A percentile compares a stretch with the other conserved stretches of the same genome.
These are phyloP conservation scores for Gossypium australe DNA, from an alignment of 345 rosid genomes.

Conservation along the genomic window DNA sequence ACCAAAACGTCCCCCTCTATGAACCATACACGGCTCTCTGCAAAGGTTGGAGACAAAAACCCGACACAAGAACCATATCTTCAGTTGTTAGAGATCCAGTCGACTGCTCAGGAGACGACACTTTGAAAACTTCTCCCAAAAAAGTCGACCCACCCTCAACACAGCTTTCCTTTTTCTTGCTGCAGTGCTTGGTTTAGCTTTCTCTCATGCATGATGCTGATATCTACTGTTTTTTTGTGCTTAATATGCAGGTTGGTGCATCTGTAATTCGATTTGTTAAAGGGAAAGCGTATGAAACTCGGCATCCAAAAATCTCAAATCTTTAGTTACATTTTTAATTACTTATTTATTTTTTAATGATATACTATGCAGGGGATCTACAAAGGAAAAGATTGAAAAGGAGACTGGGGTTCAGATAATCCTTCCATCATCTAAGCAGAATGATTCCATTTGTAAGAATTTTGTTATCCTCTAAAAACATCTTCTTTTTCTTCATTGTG, in stretches of 20 bases:
- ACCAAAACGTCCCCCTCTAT: too few species aligned
- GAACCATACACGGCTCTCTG: too few species aligned
- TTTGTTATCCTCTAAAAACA: neutral
- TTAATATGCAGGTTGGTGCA: slow-evolving; percentile 62
- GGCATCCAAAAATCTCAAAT: slow-evolving; percentile 13
- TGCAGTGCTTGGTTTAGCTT: neutral
- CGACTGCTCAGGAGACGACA: too few species aligned
- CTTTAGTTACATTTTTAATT: slow-evolving; percentile 5
- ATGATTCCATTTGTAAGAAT: slow-evolving; percentile 62
- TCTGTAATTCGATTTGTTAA: slow-evolving; percentile 65
- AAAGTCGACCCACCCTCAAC: too few species aligned
- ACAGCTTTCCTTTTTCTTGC: too few species aligned
- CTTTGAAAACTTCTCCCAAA: too few species aligned
- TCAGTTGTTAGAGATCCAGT: too few species aligned
- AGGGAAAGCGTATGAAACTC: slow-evolving; percentile 65
- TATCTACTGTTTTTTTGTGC: slow-evolving; percentile 1
- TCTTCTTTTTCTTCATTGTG: neutral
- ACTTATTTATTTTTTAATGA: slow-evolving; percentile 13
- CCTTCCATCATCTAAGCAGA: slow-evolving; percentile 57
- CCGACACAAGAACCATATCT: too few species aligned
- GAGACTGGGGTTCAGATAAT: slow-evolving; percentile 69
- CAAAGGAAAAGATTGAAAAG: slow-evolving; percentile 62
- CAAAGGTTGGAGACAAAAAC: too few species aligned
- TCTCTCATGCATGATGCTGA: neutral
- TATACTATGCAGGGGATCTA: slow-evolving; percentile 50